Conservation (phyloP, 225 moss, liverwort and hornwort species). For the Bryum argenteum region DNA sequence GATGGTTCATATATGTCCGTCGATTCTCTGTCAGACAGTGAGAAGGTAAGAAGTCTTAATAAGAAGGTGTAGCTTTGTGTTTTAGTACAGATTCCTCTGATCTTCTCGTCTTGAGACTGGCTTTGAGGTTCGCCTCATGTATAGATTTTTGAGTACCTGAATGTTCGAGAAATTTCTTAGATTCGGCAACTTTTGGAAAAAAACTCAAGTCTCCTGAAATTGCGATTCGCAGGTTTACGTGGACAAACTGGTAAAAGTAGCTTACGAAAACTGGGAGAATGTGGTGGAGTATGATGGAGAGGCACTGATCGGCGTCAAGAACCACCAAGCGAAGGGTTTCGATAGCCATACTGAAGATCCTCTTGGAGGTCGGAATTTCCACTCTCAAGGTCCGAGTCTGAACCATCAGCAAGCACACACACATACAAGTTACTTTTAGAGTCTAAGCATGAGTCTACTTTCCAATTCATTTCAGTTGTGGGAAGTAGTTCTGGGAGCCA, state of each 20-base stretch:
- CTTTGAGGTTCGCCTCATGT: background rate
- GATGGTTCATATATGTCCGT: slow-evolving; percentile 63
- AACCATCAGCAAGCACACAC: slow-evolving; percentile 51
- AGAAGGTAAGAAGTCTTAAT: slow-evolving; percentile 38
- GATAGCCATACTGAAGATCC: slow-evolving; percentile 59
- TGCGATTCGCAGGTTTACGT: slow-evolving; percentile 40
- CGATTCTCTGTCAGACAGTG: slow-evolving; percentile 57
- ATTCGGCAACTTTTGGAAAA: background rate
- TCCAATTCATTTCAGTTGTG: slow-evolving; percentile 33
- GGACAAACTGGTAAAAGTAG: slow-evolving; percentile 58
- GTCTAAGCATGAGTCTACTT: slow-evolving; percentile 46
- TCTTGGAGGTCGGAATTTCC: slow-evolving; percentile 44
- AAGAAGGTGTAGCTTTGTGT: background rate
- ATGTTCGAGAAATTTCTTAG: background rate
- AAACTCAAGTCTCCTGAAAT: background rate
- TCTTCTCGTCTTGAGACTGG: background rate
- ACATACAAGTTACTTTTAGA: slow-evolving; percentile 52
- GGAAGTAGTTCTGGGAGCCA: slow-evolving; percentile 28
- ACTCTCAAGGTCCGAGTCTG: slow-evolving; percentile 53
- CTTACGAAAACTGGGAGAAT: slow-evolving; percentile 61
- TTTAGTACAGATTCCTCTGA: background rate
- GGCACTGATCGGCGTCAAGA: slow-evolving; percentile 56
- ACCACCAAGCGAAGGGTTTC: slow-evolving; percentile 45
- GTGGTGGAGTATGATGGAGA: slow-evolving; percentile 62
- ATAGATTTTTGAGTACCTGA: background rate